Evolutionary conservation across 768 basidiomycete genomes (phyloP), one percentile per base, ranked within the genome.

Genomic region (Podaxis sp.): DNA sequence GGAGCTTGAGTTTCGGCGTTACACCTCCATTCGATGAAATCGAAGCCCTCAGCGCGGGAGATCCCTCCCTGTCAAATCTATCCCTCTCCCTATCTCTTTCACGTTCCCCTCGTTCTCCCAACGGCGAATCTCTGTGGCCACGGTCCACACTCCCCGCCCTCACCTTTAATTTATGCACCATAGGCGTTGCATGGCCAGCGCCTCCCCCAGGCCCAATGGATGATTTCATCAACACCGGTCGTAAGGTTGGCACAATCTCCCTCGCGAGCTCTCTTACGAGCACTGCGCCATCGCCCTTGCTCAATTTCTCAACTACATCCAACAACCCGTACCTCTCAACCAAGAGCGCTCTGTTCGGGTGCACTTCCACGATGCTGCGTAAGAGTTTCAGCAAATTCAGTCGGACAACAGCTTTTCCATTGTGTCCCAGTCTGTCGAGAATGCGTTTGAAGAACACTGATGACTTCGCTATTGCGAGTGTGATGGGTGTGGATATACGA

Each of bases 351-450:
- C 90, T 83, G 68, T 95, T 95, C 2, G 94, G 93, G 67, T 96
- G 92, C 7, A 88, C 87, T 65, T 99, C 96, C 74, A 93, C 96
- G 2, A 96, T 88, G 0, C 89, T 83, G 63, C 88, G 85, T 49
- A 96, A 80, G 63, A 99, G 87, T 52, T 93, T 86, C 61, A 99
- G 81, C 36, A 99, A 79, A 72, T 94, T 96, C 42, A 98, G 85
- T 52, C 95, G 88, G 12, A 97, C 92, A 59, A 96, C 90, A 1
- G 97, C 91, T 68, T 93, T 95, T 75, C 72, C 82, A 79, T 80
- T 87, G 78, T 71, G 70, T 79, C 68, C 68, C 3, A 99, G 82
- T 28, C 92, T 82, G 64, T 97, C 95, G 64, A 94, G 84, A 64
- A 97, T 84, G 11, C 94, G 89, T 66, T 86, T 86, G 83, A 96